Evolutionary conservation across 208 protist species (phyloP).

Genomic region (Leishmania amazonensis): DNA sequence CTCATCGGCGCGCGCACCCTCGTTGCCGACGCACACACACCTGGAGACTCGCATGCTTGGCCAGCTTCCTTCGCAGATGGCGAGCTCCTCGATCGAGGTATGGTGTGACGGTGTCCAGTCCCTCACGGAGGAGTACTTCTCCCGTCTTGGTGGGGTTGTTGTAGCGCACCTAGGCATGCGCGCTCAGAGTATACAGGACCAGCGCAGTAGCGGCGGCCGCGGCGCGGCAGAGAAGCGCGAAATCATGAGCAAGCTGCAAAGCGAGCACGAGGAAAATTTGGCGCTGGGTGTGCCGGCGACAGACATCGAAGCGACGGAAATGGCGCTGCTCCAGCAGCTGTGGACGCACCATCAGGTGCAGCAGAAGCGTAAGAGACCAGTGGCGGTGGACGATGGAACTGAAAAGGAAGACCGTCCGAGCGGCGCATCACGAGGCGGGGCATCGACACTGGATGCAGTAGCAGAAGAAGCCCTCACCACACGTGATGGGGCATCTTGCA

Average conservation of each 20-base stretch:
- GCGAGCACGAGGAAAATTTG: slow-evolving; percentile 6
- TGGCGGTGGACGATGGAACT: background rate
- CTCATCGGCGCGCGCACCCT: background rate
- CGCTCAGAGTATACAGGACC: background rate
- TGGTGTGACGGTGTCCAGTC: slow-evolving; percentile 11
- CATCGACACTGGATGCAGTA: background rate
- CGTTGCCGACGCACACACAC: background rate
- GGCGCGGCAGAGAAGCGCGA: background rate
- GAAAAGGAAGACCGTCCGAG: background rate
- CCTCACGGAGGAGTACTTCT: slow-evolving; percentile 19
- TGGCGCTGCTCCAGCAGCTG: slow-evolving; percentile 17
- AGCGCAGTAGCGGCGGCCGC: background rate
- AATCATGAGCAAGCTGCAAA: background rate
- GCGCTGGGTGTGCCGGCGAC: slow-evolving; percentile 16
- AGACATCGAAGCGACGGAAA: slow-evolving; percentile 6
- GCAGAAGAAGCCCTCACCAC: background rate
- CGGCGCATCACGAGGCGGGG: background rate
- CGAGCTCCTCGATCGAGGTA: background rate
- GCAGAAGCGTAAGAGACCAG: background rate
- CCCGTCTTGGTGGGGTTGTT: slow-evolving; percentile 1
- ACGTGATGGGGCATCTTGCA: background rate
- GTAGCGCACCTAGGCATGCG: background rate
- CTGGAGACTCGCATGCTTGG: background rate
- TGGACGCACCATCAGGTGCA: slow-evolving; percentile 1
- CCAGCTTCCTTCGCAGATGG: background rate